Conservation (phyloP, 805 yeast genomes). For the Starmerella apicola region DNA sequence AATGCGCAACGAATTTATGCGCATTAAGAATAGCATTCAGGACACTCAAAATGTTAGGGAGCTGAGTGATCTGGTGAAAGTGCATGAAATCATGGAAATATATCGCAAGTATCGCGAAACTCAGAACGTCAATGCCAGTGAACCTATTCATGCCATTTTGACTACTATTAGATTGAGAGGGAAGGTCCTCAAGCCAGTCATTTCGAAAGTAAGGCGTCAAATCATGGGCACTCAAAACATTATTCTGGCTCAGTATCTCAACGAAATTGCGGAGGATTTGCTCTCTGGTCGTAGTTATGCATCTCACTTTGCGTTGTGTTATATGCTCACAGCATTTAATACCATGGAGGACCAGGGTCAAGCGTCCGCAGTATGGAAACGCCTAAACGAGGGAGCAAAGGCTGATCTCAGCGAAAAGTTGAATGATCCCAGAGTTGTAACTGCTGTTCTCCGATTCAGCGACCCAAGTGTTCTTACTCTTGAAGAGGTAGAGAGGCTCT, state of each 20-base stretch:
- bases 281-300: constrained; percentile 16
- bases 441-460: constrained; percentile 18
- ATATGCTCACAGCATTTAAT: constrained; percentile 20
- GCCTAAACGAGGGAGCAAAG: constrained; percentile 8
- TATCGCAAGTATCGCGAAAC: constrained; percentile 17
- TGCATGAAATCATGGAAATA: constrained; percentile 19
- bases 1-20: constrained; percentile 7
- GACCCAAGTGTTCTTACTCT: constrained; percentile 19
- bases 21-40: constrained; percentile 4
- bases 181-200: constrained; percentile 17
- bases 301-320: constrained; percentile 19
- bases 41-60: constrained; percentile 10
- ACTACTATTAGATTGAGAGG: constrained; percentile 17
- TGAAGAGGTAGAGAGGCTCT: constrained; percentile 17
- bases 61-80: constrained; percentile 16
- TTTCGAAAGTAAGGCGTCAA: constrained; percentile 14
- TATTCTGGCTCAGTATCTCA: constrained; percentile 14
- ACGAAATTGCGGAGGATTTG: constrained; percentile 19
- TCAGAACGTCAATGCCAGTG: constrained; percentile 15
- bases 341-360: constrained; percentile 16
- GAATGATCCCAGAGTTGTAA: constrained; percentile 19
- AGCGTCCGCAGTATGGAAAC: constrained; percentile 19
- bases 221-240: constrained; percentile 18
- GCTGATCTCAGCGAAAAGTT: constrained; percentile 10
- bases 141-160: constrained; percentile 20